These are phyloP conservation scores for Phytophthora fragariaefolia DNA, from an alignment of 352 stramenopile species.

Conservation along the genomic window DNA sequence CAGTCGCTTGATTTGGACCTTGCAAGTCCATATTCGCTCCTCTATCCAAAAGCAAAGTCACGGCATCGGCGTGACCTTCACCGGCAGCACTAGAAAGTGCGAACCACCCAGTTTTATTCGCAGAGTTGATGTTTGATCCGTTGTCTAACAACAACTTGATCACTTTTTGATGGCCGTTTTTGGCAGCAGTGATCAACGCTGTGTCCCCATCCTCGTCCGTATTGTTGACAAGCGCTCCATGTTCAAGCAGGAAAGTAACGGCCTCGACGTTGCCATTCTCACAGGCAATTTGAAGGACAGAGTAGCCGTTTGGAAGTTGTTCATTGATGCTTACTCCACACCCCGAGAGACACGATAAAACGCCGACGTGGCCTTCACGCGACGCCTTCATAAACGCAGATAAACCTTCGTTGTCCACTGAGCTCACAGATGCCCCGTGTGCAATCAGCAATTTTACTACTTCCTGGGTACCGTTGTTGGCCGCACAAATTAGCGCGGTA, in stretches of 20 bases:
- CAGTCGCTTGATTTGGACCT: not conserved
- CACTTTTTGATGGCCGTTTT: not conserved
- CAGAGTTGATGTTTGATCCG: not conserved
- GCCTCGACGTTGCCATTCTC: slow-evolving; percentile 1
- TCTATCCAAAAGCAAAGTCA: not conserved
- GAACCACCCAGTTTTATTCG: not conserved
- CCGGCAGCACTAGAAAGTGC: slow-evolving; percentile 1
- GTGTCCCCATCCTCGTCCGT: not conserved
- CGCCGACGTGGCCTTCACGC: not conserved
- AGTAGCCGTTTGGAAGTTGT: not conserved
- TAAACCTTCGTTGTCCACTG: not conserved
- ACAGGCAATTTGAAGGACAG: not conserved
- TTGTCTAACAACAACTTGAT: slow-evolving; percentile 5
- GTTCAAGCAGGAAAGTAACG: not conserved
- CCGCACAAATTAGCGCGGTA: not conserved
- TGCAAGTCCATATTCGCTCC: slow-evolving; percentile 4
- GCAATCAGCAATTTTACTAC: not conserved
- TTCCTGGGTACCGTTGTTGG: not conserved
- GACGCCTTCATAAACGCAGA: not conserved
- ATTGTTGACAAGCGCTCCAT: not conserved
- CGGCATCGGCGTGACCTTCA: not conserved
- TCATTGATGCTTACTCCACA: not conserved
- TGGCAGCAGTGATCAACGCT: not conserved
- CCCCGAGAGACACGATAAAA: not conserved
- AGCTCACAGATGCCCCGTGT: not conserved